Percentiles rank a stretch among this genome's conserved stretches.
Conservation (phyloP, 108 stramenopile genomes). For the Asterionellopsis glacialis region DNA sequence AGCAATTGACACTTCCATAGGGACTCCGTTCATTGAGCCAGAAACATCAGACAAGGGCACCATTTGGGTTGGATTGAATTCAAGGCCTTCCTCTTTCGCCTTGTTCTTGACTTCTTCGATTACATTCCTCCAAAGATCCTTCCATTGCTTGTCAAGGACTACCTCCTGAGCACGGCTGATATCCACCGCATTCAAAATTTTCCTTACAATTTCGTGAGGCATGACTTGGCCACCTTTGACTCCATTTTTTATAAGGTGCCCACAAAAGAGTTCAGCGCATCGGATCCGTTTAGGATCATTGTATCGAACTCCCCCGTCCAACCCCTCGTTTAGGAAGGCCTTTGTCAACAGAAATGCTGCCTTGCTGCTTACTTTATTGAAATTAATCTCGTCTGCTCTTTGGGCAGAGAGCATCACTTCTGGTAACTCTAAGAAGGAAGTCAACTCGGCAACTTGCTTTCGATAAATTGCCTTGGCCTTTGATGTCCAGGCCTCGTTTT, state of each 20-base stretch:
- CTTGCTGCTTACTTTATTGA: conserved; percentile 13
- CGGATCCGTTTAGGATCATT: conserved; percentile 25
- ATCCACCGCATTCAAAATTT: conserved; percentile 11
- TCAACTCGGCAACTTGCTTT: conserved; percentile 14
- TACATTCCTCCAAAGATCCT: conserved; percentile 19
- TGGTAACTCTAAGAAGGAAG: conserved; percentile 16
- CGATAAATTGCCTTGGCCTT: conserved; percentile 17
- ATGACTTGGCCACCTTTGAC: conserved; percentile 34
- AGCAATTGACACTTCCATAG: conserved; percentile 49
- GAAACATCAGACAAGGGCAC: conserved; percentile 43
- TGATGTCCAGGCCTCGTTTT: conserved; percentile 6
- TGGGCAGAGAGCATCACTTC: conserved; percentile 31
- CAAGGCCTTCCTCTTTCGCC: conserved; percentile 13
- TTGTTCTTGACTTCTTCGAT: conserved; percentile 18
- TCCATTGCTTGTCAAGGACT: conserved; percentile 44
- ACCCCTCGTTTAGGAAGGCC: conserved; percentile 28
- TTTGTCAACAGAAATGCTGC: conserved; percentile 15
- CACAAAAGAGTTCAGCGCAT: conserved; percentile 13
- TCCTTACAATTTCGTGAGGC: conserved; percentile 43
- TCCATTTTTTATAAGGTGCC: conserved; percentile 15
- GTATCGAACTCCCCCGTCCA: conserved; percentile 12
- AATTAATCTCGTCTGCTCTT: conserved; percentile 22
- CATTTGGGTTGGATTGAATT: conserved; percentile 26
- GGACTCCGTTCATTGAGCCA: conserved; percentile 41
- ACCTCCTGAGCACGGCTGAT: conserved; percentile 7